Evolutionary conservation across 2,329 filamentous ascomycete species (phyloP).

Genomic region (Samsoniella hepiali): DNA sequence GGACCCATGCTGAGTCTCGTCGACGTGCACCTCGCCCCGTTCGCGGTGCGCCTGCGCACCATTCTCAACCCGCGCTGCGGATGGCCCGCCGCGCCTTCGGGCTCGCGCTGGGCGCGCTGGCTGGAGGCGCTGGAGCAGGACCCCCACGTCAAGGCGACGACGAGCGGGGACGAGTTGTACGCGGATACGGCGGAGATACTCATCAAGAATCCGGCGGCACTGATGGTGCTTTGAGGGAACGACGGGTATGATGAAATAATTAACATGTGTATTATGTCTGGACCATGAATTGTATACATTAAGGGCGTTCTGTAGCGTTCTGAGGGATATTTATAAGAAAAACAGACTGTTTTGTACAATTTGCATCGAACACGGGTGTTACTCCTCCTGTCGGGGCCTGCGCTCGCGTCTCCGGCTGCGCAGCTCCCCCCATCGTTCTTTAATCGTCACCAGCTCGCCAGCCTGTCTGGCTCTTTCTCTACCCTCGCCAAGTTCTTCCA

Average conservation of each 20-base stretch:
- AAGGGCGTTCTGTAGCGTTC: not conserved
- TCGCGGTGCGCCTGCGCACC: constrained; percentile 65
- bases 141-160: constrained; percentile 62
- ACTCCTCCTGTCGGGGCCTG: not conserved
- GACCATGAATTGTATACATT: not conserved
- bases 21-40: constrained; percentile 73
- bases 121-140: constrained; percentile 65
- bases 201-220: constrained; percentile 15
- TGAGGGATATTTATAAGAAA: not conserved
- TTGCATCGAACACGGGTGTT: constrained; percentile 2
- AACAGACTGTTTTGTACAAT: not conserved
- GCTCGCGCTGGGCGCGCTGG: constrained; percentile 66
- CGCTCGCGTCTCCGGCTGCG: constrained; percentile 25
- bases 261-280: not conserved
- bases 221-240: not conserved
- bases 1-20: constrained; percentile 56
- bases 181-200: constrained; percentile 58
- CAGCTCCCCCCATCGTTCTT: constrained; percentile 41
- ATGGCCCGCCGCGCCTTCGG: constrained; percentile 53
- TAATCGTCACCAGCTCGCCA: constrained; percentile 43
- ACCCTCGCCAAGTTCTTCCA: constrained; percentile 51
- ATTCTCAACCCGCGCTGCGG: constrained; percentile 62
- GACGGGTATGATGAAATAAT: not conserved
- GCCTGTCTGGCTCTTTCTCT: constrained; percentile 41
- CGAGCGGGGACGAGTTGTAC: constrained; percentile 55